Conservation (phyloP, 805 yeast genomes). For the Cyberlindnera sargentensis region DNA sequence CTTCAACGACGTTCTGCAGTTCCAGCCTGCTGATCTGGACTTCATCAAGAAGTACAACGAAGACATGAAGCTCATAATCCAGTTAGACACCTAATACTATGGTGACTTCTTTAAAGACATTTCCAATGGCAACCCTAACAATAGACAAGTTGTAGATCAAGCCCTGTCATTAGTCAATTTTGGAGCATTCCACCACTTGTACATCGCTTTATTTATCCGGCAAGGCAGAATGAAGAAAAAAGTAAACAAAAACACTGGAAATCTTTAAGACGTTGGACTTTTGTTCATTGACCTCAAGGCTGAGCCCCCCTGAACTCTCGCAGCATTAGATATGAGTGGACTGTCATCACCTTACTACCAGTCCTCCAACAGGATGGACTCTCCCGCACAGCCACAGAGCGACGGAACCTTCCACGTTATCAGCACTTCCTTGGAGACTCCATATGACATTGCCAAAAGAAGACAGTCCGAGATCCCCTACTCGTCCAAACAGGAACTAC, state of each 20-base stretch:
- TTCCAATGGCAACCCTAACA: too few relatives aligned
- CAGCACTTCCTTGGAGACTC: slow-evolving; percentile 21
- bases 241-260: background rate
- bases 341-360: background rate
- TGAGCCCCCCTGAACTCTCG: too few relatives aligned
- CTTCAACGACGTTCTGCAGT: slow-evolving; percentile 8
- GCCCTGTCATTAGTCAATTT: background rate
- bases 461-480: slow-evolving; percentile 10
- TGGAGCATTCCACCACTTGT: background rate
- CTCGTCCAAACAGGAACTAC: background rate
- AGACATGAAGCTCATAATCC: slow-evolving; percentile 17
- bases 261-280: too few relatives aligned
- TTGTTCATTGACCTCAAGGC: too few relatives aligned
- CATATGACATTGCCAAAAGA: slow-evolving; percentile 23
- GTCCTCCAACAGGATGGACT: background rate
- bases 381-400: background rate
- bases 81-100: background rate
- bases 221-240: background rate
- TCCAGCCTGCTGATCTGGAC: slow-evolving; percentile 10
- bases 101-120: too few relatives aligned
- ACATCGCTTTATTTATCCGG: too few relatives aligned
- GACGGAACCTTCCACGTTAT: slow-evolving; percentile 14
- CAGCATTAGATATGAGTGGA: background rate
- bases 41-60: slow-evolving; percentile 15
- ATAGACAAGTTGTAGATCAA: background rate